These are phyloP conservation scores for Candida fluviatilis DNA, from an alignment of 805 yeast species.

Conservation along the genomic window DNA sequence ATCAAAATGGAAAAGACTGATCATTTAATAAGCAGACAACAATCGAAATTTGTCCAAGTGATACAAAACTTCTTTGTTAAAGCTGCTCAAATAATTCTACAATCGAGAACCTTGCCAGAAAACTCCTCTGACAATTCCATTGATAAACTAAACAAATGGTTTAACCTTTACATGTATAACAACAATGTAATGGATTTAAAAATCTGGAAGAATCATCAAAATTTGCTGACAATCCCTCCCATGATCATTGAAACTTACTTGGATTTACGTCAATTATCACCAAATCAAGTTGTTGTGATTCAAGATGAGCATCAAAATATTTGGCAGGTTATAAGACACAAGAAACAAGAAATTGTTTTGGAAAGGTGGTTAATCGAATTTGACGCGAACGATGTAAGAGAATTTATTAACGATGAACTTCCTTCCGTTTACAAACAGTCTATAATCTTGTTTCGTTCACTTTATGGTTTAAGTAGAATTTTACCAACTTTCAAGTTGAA, in stretches of 20 bases:
- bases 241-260: conserved; percentile 80
- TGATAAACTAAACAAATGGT: conserved; percentile 55
- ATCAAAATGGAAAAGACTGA: conserved; percentile 8
- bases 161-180: conserved; percentile 46
- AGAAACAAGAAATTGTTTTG: conserved; percentile 79
- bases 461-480: conserved; percentile 61
- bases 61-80: conserved; percentile 62
- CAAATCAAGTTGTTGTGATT: conserved; percentile 57
- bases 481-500: conserved; percentile 69
- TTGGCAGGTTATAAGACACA: conserved; percentile 51
- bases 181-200: conserved; percentile 43
- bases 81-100: conserved; percentile 53
- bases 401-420: conserved; percentile 44
- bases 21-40: conserved; percentile 21
- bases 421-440: conserved; percentile 72
- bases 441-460: conserved; percentile 65
- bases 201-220: conserved; percentile 49
- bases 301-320: conserved; percentile 49
- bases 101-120: conserved; percentile 36
- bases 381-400: conserved; percentile 43
- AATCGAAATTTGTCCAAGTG: conserved; percentile 38
- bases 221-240: conserved; percentile 50
- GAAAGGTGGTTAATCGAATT: conserved; percentile 93
- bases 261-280: conserved; percentile 55
- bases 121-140: conserved; percentile 11